Conservation (phyloP, 495 filamentous ascomycete species). For the Xylaria sp. region DNA sequence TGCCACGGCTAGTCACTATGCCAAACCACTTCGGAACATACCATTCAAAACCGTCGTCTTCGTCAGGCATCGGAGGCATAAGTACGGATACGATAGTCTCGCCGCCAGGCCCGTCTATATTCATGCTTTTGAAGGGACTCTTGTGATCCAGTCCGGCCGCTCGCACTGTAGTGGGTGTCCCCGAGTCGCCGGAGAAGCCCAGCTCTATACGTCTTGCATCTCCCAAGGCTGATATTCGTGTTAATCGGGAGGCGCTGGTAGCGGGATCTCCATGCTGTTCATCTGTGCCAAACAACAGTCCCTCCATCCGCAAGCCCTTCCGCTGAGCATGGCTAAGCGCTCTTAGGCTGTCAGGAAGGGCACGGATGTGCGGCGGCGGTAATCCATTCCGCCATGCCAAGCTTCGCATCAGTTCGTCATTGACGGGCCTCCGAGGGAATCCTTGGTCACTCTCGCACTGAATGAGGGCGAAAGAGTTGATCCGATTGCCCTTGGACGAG, state of each 20-base stretch:
- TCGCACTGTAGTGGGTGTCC: background rate
- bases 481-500: slow-evolving; percentile 7
- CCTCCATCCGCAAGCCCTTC: slow-evolving; percentile 7
- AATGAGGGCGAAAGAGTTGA: slow-evolving; percentile 9
- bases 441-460: background rate
- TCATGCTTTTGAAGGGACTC: slow-evolving; percentile 7
- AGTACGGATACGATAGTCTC: background rate
- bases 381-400: slow-evolving; percentile 1
- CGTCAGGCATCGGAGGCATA: slow-evolving; percentile 7
- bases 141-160: background rate
- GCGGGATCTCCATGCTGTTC: background rate
- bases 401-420: slow-evolving; percentile 10
- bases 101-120: slow-evolving; percentile 14
- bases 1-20: background rate
- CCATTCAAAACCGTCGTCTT: slow-evolving; percentile 6
- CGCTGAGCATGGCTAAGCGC: background rate
- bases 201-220: slow-evolving; percentile 11
- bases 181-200: background rate
- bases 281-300: background rate
- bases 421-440: background rate
- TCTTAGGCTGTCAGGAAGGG: background rate
- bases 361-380: background rate
- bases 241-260: background rate
- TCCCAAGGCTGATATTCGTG: slow-evolving; percentile 5
- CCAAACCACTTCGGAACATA: slow-evolving; percentile 10